phyloP scores from a whole-genome alignment of 192 early-diverging fungal species.

The Physocladia obscura region DNA sequence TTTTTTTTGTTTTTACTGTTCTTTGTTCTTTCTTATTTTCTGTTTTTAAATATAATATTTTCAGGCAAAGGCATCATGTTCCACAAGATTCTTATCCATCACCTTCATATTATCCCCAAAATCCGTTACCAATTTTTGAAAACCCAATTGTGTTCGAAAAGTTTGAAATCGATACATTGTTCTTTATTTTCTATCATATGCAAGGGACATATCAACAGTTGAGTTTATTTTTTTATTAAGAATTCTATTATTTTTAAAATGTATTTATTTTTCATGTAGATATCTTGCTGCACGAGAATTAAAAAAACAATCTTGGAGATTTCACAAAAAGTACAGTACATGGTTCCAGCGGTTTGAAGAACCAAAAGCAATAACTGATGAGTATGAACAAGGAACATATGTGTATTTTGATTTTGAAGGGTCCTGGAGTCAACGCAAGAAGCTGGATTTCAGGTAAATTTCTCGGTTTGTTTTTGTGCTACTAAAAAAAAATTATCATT shows the following conservation, averaged over 20 bases:
- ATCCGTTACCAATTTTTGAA: constrained; percentile 75
- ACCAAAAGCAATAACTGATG: constrained; percentile 91
- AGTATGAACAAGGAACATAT: constrained; percentile 97
- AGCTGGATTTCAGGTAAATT: constrained; percentile 82
- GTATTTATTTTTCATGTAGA: too few species aligned
- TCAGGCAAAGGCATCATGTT: constrained; percentile 66
- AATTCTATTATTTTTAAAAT: too few species aligned
- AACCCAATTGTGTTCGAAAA: constrained; percentile 83
- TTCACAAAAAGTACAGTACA: constrained; percentile 96
- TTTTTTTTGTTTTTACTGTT: too few species aligned
- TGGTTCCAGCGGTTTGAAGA: constrained; percentile 99
- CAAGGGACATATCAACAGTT: constrained; percentile 97
- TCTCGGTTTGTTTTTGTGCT: too few species aligned
- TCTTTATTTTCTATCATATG: constrained; percentile 98
- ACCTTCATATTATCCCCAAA: constrained; percentile 90
- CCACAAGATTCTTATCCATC: constrained; percentile 77
- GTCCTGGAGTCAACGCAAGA: constrained; percentile 94
- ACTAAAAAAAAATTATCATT: too few species aligned
- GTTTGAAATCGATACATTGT: constrained; percentile 91
- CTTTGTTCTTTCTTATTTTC: too few species aligned
- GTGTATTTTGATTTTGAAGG: constrained; percentile 99
- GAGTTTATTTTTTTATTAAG: constrained; percentile 25
- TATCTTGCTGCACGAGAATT: constrained; percentile 92
- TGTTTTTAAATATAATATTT: constrained; percentile 42
- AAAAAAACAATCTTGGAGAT: constrained; percentile 96